These are phyloP conservation scores for Funneliformis geosporum DNA, from an alignment of 192 early-diverging fungal species.

Conservation along the genomic window DNA sequence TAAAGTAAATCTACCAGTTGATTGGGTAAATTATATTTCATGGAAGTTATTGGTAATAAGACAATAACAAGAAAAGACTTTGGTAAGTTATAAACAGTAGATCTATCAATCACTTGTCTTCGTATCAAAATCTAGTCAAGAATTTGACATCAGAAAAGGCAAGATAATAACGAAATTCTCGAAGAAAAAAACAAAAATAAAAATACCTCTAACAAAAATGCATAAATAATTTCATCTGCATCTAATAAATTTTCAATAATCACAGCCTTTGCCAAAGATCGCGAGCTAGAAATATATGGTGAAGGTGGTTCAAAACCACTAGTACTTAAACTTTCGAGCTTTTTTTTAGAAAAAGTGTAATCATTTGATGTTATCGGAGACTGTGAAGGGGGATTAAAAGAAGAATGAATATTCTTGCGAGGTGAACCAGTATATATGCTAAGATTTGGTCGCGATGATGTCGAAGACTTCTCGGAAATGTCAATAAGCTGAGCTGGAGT, in stretches of 20 bases:
- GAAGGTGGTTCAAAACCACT: constrained; percentile 29
- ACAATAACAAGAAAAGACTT: constrained; percentile 41
- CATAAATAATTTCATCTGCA: constrained; percentile 40
- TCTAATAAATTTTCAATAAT: constrained; percentile 44
- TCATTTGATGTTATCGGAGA: constrained; percentile 39
- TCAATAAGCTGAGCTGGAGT: neutral
- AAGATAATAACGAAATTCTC: neutral
- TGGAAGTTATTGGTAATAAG: constrained; percentile 35
- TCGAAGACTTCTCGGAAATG: neutral
- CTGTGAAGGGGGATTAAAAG: neutral
- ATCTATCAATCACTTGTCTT: constrained; percentile 41
- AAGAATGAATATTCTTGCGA: constrained; percentile 18
- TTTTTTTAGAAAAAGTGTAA: constrained; percentile 40
- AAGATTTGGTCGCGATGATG: constrained; percentile 18
- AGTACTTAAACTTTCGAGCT: constrained; percentile 39
- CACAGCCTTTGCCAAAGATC: constrained; percentile 42
- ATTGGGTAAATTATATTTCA: constrained; percentile 43
- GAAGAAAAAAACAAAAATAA: constrained; percentile 10
- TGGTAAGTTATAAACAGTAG: constrained; percentile 39
- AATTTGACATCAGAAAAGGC: neutral
- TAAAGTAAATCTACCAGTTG: constrained; percentile 37
- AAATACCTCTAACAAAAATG: constrained; percentile 42
- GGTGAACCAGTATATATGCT: constrained; percentile 23
- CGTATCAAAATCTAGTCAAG: constrained; percentile 37
- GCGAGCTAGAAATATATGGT: constrained; percentile 34